Conservation (phyloP, 257 asterid genomes). For the Forsythia viridissima region DNA sequence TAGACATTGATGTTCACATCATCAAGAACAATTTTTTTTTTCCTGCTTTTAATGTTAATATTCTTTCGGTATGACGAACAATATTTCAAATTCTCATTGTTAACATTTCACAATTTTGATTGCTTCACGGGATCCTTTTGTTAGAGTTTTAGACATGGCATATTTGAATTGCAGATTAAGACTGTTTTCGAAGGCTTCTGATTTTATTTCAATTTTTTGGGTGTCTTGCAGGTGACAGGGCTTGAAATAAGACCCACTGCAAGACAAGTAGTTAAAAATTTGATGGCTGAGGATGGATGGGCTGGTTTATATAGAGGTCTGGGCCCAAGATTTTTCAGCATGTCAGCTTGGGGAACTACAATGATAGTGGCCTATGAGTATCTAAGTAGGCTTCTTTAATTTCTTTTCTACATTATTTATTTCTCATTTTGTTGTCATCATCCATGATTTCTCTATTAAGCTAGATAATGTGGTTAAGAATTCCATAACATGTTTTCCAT, state of each 20-base stretch:
- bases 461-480: background rate
- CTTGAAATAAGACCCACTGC: conserved; percentile 71
- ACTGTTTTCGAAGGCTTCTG: background rate
- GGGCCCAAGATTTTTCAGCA: conserved; percentile 97
- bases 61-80: background rate
- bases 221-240: conserved; percentile 67
- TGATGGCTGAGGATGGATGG: conserved; percentile 96
- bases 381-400: conserved; percentile 54
- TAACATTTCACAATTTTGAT: background rate
- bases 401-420: background rate
- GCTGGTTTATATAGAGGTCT: conserved; percentile 87
- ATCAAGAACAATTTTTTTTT: background rate
- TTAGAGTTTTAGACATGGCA: background rate
- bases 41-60: background rate
- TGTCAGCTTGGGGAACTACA: conserved; percentile 99
- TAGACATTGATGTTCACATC: background rate
- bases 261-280: conserved; percentile 66
- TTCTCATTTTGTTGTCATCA: background rate
- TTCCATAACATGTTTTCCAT: background rate
- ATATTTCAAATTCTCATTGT: background rate
- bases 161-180: background rate
- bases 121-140: background rate
- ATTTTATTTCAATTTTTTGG: conserved; percentile 19
- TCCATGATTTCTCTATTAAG: background rate
- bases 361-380: conserved; percentile 98